These are phyloP conservation scores for Crithidia brevicula DNA, from an alignment of 208 protist species.

Conservation along the genomic window DNA sequence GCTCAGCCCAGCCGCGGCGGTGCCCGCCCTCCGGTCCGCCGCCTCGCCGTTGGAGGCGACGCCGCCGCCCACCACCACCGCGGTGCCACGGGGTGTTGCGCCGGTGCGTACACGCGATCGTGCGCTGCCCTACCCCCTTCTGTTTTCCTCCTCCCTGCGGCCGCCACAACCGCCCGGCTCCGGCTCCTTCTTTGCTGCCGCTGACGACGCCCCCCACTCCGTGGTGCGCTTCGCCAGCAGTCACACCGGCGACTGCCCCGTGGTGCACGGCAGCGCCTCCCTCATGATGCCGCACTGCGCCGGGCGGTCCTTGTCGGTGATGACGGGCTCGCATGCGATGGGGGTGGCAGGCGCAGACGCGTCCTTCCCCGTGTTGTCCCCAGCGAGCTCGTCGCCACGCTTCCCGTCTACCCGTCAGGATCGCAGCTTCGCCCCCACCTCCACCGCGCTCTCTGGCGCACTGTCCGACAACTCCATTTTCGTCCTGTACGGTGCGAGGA, in stretches of 20 bases:
- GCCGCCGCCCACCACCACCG: too few relatives aligned
- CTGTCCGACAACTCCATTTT: slow-evolving; percentile 1
- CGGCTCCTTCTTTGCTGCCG: slow-evolving; percentile 20
- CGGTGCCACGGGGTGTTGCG: too few relatives aligned
- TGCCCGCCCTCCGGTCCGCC: too few relatives aligned
- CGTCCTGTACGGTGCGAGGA: background rate
- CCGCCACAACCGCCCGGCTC: background rate
- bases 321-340: background rate
- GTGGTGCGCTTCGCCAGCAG: slow-evolving; percentile 1
- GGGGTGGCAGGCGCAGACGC: background rate
- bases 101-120: too few relatives aligned
- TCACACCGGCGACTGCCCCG: background rate
- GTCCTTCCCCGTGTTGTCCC: too few relatives aligned
- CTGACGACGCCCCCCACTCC: background rate
- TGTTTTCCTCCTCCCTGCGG: background rate
- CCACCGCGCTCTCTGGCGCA: background rate
- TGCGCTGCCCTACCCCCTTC: background rate
- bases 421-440: slow-evolving; percentile 1
- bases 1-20: too few relatives aligned
- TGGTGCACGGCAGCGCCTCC: background rate
- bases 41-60: too few relatives aligned
- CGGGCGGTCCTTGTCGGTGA: background rate
- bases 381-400: background rate
- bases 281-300: background rate
- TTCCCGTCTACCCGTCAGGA: background rate